These are phyloP conservation scores for Sutorius eximius DNA, from an alignment of 1,284 basidiomycete genomes.

Conservation along the genomic window DNA sequence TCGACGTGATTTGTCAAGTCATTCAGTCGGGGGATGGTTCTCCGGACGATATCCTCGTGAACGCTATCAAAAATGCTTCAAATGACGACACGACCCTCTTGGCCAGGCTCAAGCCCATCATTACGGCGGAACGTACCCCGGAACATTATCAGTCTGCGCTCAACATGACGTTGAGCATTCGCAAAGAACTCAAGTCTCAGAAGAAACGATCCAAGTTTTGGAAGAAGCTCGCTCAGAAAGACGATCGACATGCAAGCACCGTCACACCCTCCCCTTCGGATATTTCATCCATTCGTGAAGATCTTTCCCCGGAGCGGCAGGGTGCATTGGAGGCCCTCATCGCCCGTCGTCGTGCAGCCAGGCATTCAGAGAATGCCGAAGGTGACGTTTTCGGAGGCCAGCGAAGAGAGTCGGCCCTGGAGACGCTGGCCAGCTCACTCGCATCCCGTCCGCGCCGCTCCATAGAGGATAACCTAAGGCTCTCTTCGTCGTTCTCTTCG, in stretches of 20 bases:
- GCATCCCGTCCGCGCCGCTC: constrained; percentile 28
- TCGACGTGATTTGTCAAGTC: constrained; percentile 24
- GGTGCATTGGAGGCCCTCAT: constrained; percentile 39
- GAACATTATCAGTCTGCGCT: constrained; percentile 52
- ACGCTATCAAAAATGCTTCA: constrained; percentile 46
- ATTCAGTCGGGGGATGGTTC: constrained; percentile 25
- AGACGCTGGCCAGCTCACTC: constrained; percentile 24
- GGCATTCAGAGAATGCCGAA: constrained; percentile 12
- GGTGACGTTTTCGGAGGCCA: constrained; percentile 28
- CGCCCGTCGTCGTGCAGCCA: constrained; percentile 24
- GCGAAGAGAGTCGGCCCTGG: constrained; percentile 17
- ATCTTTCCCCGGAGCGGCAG: constrained; percentile 42
- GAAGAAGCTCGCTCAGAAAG: constrained; percentile 45
- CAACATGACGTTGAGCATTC: constrained; percentile 44
- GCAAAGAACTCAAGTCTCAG: constrained; percentile 43
- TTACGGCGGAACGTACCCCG: constrained; percentile 42
- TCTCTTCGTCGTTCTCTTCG: constrained; percentile 24
- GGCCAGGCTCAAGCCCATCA: constrained; percentile 45
- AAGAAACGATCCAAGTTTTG: constrained; percentile 48
- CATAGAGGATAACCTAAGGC: constrained; percentile 10
- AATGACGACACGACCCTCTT: constrained; percentile 42
- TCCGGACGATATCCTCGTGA: constrained; percentile 47
- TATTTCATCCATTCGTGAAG: constrained; percentile 49
- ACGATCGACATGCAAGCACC: constrained; percentile 32
- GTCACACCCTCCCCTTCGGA: constrained; percentile 53